Conservation (phyloP, 1,284 basidiomycete genomes). For the Boletus coffeatus region DNA sequence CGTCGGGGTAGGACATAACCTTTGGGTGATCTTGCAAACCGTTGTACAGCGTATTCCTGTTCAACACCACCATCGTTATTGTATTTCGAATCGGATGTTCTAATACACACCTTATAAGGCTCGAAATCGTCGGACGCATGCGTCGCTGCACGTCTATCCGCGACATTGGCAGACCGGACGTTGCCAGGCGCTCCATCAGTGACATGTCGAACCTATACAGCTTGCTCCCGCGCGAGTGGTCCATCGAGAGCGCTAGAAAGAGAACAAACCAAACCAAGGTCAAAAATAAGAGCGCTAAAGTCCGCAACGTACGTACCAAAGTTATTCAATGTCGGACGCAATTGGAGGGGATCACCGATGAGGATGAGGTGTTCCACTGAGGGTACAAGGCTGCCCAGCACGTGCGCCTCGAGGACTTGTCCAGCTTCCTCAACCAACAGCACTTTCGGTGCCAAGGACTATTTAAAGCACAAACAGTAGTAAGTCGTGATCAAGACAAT, state of each 20-base stretch:
- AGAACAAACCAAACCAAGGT: constrained; percentile 1
- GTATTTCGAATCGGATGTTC: not conserved
- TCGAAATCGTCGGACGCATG: constrained; percentile 53
- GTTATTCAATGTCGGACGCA: constrained; percentile 61
- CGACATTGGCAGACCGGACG: constrained; percentile 49
- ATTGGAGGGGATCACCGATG: constrained; percentile 68
- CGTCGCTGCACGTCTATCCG: constrained; percentile 55
- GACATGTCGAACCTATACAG: constrained; percentile 58
- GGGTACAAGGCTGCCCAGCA: constrained; percentile 55
- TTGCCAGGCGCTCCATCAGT: constrained; percentile 56
- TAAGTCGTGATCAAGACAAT: not conserved
- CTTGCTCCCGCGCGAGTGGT: constrained; percentile 41
- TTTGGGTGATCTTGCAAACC: constrained; percentile 49
- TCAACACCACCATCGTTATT: not conserved
- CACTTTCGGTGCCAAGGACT: constrained; percentile 51
- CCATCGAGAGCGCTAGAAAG: constrained; percentile 45
- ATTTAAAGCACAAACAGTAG: constrained; percentile 1
- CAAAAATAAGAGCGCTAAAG: not conserved
- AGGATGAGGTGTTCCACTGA: constrained; percentile 60
- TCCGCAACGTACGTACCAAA: constrained; percentile 41
- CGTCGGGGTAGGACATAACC: constrained; percentile 44
- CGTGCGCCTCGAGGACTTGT: constrained; percentile 72
- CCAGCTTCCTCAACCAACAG: constrained; percentile 69
- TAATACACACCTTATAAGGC: constrained; percentile 41
- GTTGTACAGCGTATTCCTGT: constrained; percentile 55